A percentile compares a stretch with the other conserved stretches of the same genome.
Conservation (phyloP, 2,329 filamentous ascomycete genomes). For the Penicillium brasilianum region DNA sequence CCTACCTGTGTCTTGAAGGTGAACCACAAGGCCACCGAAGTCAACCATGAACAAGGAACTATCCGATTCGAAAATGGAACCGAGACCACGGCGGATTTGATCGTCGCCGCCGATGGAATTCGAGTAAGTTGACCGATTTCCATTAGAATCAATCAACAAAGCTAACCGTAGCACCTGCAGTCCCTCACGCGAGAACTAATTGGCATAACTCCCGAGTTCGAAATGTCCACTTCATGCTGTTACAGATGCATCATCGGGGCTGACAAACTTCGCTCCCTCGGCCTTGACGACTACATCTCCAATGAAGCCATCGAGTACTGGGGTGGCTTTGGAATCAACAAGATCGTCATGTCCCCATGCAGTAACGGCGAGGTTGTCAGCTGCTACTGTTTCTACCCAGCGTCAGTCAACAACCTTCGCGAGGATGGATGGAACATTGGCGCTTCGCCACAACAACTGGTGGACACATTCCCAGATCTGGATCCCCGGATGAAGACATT, state of each 20-base stretch:
- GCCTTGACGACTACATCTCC: slow-evolving; percentile 41
- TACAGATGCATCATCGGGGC: slow-evolving; percentile 35
- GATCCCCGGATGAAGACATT: slow-evolving; percentile 30
- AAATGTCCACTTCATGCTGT: slow-evolving; percentile 46
- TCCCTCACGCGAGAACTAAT: slow-evolving; percentile 27
- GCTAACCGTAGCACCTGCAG: slow-evolving; percentile 9
- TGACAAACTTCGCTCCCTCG: slow-evolving; percentile 30
- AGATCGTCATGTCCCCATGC: slow-evolving; percentile 49
- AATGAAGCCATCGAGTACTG: slow-evolving; percentile 38
- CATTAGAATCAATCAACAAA: neutral
- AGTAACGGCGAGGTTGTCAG: slow-evolving; percentile 43
- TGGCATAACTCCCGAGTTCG: slow-evolving; percentile 40
- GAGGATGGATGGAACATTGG: slow-evolving; percentile 35
- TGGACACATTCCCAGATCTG: slow-evolving; percentile 30
- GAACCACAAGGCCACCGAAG: slow-evolving; percentile 27
- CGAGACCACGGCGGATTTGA: slow-evolving; percentile 24
- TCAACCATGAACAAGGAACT: slow-evolving; percentile 27
- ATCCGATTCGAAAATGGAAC: slow-evolving; percentile 31
- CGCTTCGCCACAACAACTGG: slow-evolving; percentile 29
- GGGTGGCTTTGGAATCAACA: slow-evolving; percentile 47
- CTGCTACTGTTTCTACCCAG: slow-evolving; percentile 48
- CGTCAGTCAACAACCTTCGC: slow-evolving; percentile 26
- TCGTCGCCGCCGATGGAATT: slow-evolving; percentile 35
- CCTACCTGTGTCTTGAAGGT: slow-evolving; percentile 25
- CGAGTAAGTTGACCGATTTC: slow-evolving; percentile 20